Evolutionary conservation across 2,329 filamentous ascomycete species (phyloP).

Genomic region (Proliferodiscus dingleyae): DNA sequence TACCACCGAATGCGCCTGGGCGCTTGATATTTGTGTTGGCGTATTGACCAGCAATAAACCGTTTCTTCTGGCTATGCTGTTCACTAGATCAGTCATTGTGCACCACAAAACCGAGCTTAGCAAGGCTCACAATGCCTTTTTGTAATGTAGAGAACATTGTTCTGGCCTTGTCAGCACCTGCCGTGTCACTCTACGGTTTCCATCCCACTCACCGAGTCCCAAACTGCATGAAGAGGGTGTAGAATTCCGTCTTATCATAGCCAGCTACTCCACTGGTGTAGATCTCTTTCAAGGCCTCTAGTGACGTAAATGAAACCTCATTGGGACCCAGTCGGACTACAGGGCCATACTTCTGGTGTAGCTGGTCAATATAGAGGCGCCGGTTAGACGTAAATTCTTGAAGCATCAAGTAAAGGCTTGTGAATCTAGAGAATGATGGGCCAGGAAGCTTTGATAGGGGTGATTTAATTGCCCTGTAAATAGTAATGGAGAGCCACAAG

Average conservation of each 20-base stretch:
- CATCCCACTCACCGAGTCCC: conserved; percentile 42
- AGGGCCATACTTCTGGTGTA: conserved; percentile 52
- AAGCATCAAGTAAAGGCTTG: conserved; percentile 19
- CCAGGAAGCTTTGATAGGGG: conserved; percentile 24
- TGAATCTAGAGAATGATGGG: conserved; percentile 19
- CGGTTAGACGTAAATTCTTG: conserved; percentile 50
- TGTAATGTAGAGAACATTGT: conserved; percentile 36
- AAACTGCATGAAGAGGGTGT: conserved; percentile 55
- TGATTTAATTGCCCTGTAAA: neutral
- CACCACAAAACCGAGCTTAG: neutral
- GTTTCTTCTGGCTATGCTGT: conserved; percentile 59
- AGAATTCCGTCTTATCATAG: conserved; percentile 62
- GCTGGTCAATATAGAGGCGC: conserved; percentile 49
- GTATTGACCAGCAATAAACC: conserved; percentile 61
- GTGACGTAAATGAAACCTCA: conserved; percentile 55
- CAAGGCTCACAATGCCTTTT: conserved; percentile 21
- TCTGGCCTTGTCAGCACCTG: conserved; percentile 11
- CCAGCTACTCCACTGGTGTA: conserved; percentile 58
- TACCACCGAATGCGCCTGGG: conserved; percentile 48
- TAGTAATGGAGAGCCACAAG: neutral
- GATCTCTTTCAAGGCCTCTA: conserved; percentile 55
- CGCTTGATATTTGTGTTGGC: conserved; percentile 64
- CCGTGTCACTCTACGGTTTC: neutral
- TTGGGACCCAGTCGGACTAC: conserved; percentile 53
- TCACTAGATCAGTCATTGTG: neutral